phyloP scores from a whole-genome alignment of 2,329 filamentous ascomycete species.

The Ascomycota sp. region DNA sequence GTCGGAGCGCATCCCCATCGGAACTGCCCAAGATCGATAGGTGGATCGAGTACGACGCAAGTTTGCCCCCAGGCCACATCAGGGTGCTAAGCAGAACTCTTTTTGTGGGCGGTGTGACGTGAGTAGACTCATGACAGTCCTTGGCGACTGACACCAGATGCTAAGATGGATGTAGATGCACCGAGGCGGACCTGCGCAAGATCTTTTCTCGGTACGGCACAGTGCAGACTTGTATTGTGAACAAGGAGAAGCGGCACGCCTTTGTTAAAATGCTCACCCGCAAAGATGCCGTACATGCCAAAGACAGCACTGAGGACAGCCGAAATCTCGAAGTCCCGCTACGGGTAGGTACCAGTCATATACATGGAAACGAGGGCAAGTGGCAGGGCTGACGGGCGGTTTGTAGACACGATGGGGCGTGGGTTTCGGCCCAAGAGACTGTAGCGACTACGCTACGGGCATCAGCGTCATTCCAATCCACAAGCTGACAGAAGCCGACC shows the following conservation, averaged over 20 bases:
- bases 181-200: constrained; percentile 58
- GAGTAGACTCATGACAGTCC: constrained; percentile 19
- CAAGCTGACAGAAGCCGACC: constrained; percentile 82
- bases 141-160: neutral
- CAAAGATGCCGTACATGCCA: constrained; percentile 60
- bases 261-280: constrained; percentile 97
- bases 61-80: constrained; percentile 53
- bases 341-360: constrained; percentile 28
- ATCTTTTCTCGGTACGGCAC: constrained; percentile 65
- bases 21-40: constrained; percentile 25
- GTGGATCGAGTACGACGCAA: constrained; percentile 59
- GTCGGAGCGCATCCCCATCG: constrained; percentile 36
- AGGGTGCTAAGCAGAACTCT: constrained; percentile 87
- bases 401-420: constrained; percentile 81
- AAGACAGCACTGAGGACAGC: constrained; percentile 66
- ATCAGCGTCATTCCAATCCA: constrained; percentile 83
- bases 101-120: constrained; percentile 88
- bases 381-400: neutral
- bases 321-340: constrained; percentile 51
- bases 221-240: constrained; percentile 94
- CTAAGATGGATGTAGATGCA: constrained; percentile 26
- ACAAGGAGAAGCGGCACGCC: constrained; percentile 90
- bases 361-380: neutral
- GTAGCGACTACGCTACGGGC: constrained; percentile 82
- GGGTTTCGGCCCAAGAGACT: constrained; percentile 87